Conservation (phyloP, 139 green algal species). For the Yamagishiella unicocca region DNA sequence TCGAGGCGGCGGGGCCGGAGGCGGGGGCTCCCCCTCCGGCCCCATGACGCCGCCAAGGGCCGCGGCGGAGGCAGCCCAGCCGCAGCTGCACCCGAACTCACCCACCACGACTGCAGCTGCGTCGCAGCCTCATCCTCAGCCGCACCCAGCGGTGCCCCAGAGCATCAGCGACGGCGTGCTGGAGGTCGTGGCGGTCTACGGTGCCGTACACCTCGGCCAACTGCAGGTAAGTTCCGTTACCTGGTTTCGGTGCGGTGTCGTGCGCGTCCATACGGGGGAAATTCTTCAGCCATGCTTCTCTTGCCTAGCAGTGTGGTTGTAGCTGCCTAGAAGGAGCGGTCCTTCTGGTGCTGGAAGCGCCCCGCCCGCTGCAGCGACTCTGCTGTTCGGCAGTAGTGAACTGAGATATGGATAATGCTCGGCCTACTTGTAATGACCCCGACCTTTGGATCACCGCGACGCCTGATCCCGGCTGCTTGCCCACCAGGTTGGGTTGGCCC, state of each 20-base stretch:
- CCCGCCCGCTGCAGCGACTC: too few species aligned
- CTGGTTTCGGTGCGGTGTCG: too few species aligned
- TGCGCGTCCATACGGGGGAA: too few species aligned
- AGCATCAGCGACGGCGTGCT: constrained; percentile 53
- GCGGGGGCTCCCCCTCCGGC: not conserved
- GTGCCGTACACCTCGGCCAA: constrained; percentile 83
- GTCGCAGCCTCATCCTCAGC: not conserved
- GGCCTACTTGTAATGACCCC: too few species aligned
- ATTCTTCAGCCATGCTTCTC: too few species aligned
- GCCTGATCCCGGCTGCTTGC: too few species aligned
- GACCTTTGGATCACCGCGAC: too few species aligned
- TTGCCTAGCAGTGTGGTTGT: too few species aligned
- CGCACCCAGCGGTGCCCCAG: constrained; percentile 10
- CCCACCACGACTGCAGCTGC: not conserved
- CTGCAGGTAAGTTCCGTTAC: constrained; percentile 72
- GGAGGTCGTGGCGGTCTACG: constrained; percentile 82
- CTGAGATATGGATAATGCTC: too few species aligned
- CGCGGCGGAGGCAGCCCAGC: not conserved
- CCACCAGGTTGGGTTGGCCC: constrained; percentile 72
- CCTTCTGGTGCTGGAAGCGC: too few species aligned
- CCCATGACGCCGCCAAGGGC: not conserved
- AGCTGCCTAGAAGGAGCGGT: too few species aligned
- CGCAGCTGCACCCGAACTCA: not conserved
- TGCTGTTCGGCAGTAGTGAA: too few species aligned
- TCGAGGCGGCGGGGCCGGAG: not conserved